These are phyloP conservation scores for Gaeumannomyces sp. DNA, from an alignment of 2,329 filamentous ascomycete genomes.

Conservation along the genomic window DNA sequence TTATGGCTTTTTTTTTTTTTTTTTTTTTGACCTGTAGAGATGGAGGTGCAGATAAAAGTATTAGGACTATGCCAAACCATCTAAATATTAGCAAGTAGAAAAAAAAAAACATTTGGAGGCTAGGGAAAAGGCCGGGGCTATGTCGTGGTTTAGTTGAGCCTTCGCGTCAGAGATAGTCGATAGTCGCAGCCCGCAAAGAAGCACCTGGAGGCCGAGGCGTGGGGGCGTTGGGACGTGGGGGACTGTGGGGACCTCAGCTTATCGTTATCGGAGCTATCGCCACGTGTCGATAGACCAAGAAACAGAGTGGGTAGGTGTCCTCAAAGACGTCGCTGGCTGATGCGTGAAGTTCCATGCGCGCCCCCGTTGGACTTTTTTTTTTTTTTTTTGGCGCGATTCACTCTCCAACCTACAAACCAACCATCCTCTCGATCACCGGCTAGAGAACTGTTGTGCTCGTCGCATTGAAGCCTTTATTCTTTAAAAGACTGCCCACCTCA, in stretches of 20 bases:
- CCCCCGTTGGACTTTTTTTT: too few relatives aligned
- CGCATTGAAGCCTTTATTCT: too few relatives aligned
- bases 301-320: not conserved
- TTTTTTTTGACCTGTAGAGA: too few relatives aligned
- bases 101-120: too few relatives aligned
- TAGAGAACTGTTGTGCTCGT: too few relatives aligned
- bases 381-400: not conserved
- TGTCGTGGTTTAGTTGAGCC: not conserved
- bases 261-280: not conserved
- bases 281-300: slow-evolving; percentile 7
- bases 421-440: too few relatives aligned
- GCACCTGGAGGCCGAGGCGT: not conserved
- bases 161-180: not conserved
- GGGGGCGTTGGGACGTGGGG: too few relatives aligned
- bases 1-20: too few relatives aligned
- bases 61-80: too few relatives aligned
- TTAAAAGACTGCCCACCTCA: not conserved
- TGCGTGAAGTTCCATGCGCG: not conserved
- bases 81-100: too few relatives aligned
- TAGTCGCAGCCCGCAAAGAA: not conserved
- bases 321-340: not conserved
- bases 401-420: not conserved
- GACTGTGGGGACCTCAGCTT: not conserved
- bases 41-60: too few relatives aligned
- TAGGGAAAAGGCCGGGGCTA: not conserved